Conservation (phyloP, 371 early-diverging fungal species). For the Syncephalastrum contaminatum region DNA sequence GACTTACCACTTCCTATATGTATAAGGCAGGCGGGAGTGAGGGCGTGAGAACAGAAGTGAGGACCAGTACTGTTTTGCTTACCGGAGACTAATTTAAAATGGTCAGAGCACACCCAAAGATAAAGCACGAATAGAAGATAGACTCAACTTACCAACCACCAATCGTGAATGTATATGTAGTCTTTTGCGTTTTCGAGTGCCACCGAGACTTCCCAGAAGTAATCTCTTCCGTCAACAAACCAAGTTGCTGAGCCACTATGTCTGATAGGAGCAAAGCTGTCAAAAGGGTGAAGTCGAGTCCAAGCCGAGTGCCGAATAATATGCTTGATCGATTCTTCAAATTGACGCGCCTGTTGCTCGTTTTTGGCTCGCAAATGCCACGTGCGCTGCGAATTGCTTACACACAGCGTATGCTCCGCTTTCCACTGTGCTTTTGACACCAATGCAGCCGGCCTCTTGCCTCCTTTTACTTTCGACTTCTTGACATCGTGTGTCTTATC, state of each 20-base stretch:
- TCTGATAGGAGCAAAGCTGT: slow-evolving; percentile 80
- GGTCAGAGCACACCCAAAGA: neutral
- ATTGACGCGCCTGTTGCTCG: slow-evolving; percentile 51
- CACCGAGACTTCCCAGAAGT: slow-evolving; percentile 73
- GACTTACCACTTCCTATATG: slow-evolving; percentile 22
- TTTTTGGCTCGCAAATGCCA: slow-evolving; percentile 56
- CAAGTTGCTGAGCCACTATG: slow-evolving; percentile 55
- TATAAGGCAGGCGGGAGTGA: neutral
- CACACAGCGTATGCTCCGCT: slow-evolving; percentile 31
- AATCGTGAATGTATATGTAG: slow-evolving; percentile 81
- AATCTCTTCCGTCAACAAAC: slow-evolving; percentile 83
- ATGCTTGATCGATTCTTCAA: slow-evolving; percentile 36
- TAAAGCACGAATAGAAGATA: neutral
- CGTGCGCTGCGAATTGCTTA: slow-evolving; percentile 45
- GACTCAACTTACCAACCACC: slow-evolving; percentile 72
- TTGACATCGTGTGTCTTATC: slow-evolving; percentile 8
- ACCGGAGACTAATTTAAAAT: neutral
- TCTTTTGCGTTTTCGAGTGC: slow-evolving; percentile 68
- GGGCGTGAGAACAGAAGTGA: neutral
- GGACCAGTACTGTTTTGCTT: neutral
- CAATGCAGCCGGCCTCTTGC: slow-evolving; percentile 13
- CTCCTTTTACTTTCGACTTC: slow-evolving; percentile 15
- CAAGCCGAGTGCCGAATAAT: slow-evolving; percentile 47
- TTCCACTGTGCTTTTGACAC: slow-evolving; percentile 36
- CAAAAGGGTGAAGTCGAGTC: slow-evolving; percentile 62